Conservation (phyloP, 371 early-diverging fungal species). For the Gilbertella persicaria region DNA sequence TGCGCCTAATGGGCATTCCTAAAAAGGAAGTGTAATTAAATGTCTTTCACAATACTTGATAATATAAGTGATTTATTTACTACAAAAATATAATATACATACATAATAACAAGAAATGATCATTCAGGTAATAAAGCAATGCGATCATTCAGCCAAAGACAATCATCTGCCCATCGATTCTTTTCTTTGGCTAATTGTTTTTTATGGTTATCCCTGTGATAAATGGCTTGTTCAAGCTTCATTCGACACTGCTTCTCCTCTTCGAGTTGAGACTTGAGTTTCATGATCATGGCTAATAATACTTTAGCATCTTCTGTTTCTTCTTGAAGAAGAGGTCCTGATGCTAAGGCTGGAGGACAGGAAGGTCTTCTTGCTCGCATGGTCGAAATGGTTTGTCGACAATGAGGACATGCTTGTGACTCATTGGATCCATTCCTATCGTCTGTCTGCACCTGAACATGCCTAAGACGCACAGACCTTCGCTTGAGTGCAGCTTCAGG, state of each 20-base stretch:
- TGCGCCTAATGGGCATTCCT: no score
- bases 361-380: conserved; percentile 20
- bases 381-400: conserved; percentile 15
- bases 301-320: conserved; percentile 4
- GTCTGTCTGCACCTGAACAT: conserved; percentile 40
- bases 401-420: conserved; percentile 34
- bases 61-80: no score
- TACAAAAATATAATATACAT: no score
- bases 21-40: no score
- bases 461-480: conserved; percentile 36
- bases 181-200: conserved; percentile 30
- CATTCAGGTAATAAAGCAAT: conserved; percentile 35
- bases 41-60: no score
- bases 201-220: conserved; percentile 8
- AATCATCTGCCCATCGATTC: conserved; percentile 37
- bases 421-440: background rate
- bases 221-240: conserved; percentile 27
- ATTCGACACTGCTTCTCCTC: conserved; percentile 49
- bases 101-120: no score
- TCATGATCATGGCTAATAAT: conserved; percentile 29
- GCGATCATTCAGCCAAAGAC: conserved; percentile 37
- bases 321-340: conserved; percentile 12
- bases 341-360: conserved; percentile 36
- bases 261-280: conserved; percentile 42
- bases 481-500: conserved; percentile 41